Evolutionary conservation across 805 yeast genomes (phyloP).

Genomic region (Hanseniaspora meyeri): DNA sequence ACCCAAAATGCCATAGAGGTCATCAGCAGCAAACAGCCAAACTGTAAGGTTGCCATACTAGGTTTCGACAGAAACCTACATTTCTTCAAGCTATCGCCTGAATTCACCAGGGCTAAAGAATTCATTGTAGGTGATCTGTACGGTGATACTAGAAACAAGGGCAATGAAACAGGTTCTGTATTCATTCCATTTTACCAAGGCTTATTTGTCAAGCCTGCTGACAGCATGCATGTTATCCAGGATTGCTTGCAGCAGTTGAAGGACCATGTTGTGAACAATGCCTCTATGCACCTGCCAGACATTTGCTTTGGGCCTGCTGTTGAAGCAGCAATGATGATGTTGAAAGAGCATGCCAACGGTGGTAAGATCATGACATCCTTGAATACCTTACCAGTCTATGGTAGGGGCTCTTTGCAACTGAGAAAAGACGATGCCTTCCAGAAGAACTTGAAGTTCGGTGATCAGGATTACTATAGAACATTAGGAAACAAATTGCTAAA

Average conservation of each 20-base stretch:
- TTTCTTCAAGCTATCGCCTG: slow-evolving; percentile 55
- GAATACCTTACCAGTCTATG: slow-evolving; percentile 63
- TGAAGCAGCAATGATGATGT: slow-evolving; percentile 50
- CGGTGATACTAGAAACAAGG: slow-evolving; percentile 38
- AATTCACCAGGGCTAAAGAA: slow-evolving; percentile 44
- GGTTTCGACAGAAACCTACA: slow-evolving; percentile 63
- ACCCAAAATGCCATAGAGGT: slow-evolving; percentile 42
- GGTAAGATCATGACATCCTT: slow-evolving; percentile 69
- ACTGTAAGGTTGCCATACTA: slow-evolving; percentile 53
- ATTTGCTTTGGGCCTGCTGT: slow-evolving; percentile 74
- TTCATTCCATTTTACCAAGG: slow-evolving; percentile 74
- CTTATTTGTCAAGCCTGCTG: slow-evolving; percentile 65
- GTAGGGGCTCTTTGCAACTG: slow-evolving; percentile 56
- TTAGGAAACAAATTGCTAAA: slow-evolving; percentile 46
- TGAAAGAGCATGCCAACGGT: slow-evolving; percentile 42
- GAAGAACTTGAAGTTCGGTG: slow-evolving; percentile 41
- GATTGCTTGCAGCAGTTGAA: slow-evolving; percentile 43
- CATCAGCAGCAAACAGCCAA: slow-evolving; percentile 26
- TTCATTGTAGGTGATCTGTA: slow-evolving; percentile 51
- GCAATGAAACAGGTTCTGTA: slow-evolving; percentile 20
- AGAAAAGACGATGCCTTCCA: slow-evolving; percentile 34
- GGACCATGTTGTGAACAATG: slow-evolving; percentile 28
- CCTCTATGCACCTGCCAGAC: slow-evolving; percentile 31
- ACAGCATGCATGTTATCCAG: slow-evolving; percentile 50
- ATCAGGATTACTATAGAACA: slow-evolving; percentile 47